A percentile compares a stretch with the other conserved stretches of the same genome.
phyloP scores from a whole-genome alignment of 805 yeast species.

The Sungouiella thailandica region DNA sequence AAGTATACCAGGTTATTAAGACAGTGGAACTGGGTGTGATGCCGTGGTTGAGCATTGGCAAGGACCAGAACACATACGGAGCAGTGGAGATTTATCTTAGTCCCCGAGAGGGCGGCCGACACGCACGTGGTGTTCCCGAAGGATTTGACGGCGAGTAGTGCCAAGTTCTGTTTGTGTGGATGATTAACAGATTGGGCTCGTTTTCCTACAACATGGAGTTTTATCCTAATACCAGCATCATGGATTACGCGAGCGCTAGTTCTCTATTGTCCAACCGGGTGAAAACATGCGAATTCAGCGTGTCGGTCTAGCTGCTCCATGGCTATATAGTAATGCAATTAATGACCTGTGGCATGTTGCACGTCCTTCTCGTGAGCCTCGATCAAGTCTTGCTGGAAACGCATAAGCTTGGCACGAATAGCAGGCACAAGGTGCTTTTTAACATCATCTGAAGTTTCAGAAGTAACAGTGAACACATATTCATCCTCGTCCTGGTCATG shows the following conservation, averaged over 20 bases:
- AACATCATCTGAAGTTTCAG: slow-evolving; percentile 38
- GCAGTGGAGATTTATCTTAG: slow-evolving; percentile 39
- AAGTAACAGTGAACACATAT: slow-evolving; percentile 45
- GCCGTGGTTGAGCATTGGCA: slow-evolving; percentile 48
- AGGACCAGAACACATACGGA: slow-evolving; percentile 52
- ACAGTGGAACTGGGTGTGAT: slow-evolving; percentile 43
- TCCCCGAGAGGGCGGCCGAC: slow-evolving; percentile 51
- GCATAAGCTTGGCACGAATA: slow-evolving; percentile 42
- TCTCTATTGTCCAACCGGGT: too few relatives aligned
- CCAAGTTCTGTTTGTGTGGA: too few relatives aligned
- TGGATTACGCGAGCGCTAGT: too few relatives aligned
- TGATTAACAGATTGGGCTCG: too few relatives aligned
- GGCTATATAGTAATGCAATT: not conserved
- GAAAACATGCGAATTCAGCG: too few relatives aligned
- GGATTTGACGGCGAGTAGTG: slow-evolving; percentile 52
- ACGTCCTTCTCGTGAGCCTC: slow-evolving; percentile 58
- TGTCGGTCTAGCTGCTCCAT: slow-evolving; percentile 1
- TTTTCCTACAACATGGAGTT: too few relatives aligned
- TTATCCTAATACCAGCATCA: too few relatives aligned
- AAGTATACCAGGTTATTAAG: slow-evolving; percentile 65
- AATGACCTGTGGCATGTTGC: slow-evolving; percentile 38
- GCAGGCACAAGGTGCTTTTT: slow-evolving; percentile 49
- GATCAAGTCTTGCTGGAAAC: slow-evolving; percentile 62
- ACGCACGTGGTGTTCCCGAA: slow-evolving; percentile 84
- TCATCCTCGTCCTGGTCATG: slow-evolving; percentile 74